Conservation (phyloP, 139 green algal genomes). For the Spirogloea muscicola region DNA sequence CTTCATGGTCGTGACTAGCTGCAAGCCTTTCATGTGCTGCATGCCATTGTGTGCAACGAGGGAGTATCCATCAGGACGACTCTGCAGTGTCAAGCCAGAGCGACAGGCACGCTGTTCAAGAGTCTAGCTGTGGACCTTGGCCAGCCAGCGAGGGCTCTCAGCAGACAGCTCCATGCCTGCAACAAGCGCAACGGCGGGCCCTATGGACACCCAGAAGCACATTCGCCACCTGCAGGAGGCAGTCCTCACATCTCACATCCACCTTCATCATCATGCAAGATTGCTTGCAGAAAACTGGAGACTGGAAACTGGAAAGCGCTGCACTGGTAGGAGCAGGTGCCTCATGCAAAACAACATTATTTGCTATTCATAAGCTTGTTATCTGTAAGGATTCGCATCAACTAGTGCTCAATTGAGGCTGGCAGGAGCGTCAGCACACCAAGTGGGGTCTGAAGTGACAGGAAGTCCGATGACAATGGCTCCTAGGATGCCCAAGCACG, state of each 20-base stretch:
- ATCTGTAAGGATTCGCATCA: not conserved
- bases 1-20: not conserved
- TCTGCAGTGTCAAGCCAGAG: not conserved
- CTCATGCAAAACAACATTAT: not conserved
- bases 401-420: slow-evolving; percentile 37
- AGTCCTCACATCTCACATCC: slow-evolving; percentile 72
- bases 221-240: slow-evolving; percentile 52
- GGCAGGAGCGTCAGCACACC: slow-evolving; percentile 56
- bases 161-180: slow-evolving; percentile 24
- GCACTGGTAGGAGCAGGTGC: too few species aligned
- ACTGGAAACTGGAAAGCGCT: too few species aligned
- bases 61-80: not conserved
- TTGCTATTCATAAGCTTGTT: not conserved
- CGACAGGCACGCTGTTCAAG: not conserved
- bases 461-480: slow-evolving; percentile 83
- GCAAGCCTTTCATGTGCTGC: not conserved
- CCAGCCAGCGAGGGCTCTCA: slow-evolving; percentile 26
- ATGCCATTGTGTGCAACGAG: not conserved
- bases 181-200: slow-evolving; percentile 62
- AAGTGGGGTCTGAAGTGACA: slow-evolving; percentile 60
- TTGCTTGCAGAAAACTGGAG: too few species aligned
- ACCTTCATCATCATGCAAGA: slow-evolving; percentile 53
- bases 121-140: too few species aligned
- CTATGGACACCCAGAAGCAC: slow-evolving; percentile 58
- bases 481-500: slow-evolving; percentile 85